Evolutionary conservation across 1,284 basidiomycete species (phyloP), one percentile per base, ranked within the genome.

Genomic region (Ustilago bromivora): DNA sequence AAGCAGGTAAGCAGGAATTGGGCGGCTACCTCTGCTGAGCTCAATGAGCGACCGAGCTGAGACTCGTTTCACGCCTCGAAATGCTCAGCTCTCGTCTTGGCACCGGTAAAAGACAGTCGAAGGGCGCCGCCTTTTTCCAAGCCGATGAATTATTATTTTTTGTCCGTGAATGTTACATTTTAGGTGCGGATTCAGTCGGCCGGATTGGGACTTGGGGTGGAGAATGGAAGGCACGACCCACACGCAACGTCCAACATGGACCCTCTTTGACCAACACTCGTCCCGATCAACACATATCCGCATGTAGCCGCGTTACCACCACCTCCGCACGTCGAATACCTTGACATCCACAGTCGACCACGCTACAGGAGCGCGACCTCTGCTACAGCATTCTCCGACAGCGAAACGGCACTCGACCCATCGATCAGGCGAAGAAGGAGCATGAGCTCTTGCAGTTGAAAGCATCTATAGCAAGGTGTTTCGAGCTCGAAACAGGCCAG

Each of bases 1-100:
- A 46, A 19, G 46, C 46, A 23, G 7, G 23, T 4, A 40, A 15
- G 11, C 11, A 40, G 38, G 32, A 51, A 13, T 32, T 51, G 49
- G 13, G 28, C 49, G 49, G 43, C 13, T 46, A 51, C 28, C 46
- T 47, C 7, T 7, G 46, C 51, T 49, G 32, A 53, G 32, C 31
- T 35, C 31, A 53, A n/a, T 35, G 51, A 54, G 52, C 52, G 46
- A 17, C 5, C 34, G 23, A 19, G 32, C 31, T 35, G 51, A 36
- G 52, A 54, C 52, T 54, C 13, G 52, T 54, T 54, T 54, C 52
- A 54, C 52, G 52, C 35, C 52, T 34, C 8, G 36, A 54, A 28
- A 10, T 28, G 49, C 23, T 32, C 9, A n/a, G 41, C 41, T 31
- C 28, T 11, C 2, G 3, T 46, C 23, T 7, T 8, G 9, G n/a